Conservation (phyloP, 2,329 filamentous ascomycete genomes). For the Aspergillus sp. region DNA sequence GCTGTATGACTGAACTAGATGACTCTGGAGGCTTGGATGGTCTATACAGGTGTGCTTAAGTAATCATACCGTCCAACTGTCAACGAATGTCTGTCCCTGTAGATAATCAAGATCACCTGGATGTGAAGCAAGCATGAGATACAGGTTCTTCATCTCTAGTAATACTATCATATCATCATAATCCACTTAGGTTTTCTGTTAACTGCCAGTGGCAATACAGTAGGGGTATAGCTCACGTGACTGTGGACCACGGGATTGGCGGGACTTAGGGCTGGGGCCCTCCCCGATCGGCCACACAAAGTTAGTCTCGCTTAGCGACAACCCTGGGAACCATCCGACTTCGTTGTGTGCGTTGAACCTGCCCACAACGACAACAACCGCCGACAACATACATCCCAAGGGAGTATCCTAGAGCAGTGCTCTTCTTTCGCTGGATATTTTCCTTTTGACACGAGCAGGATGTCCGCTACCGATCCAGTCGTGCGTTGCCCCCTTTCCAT, state of each 20-base stretch:
- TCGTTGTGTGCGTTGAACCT: constrained; percentile 43
- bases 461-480: constrained; percentile 67
- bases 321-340: constrained; percentile 39
- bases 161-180: no score
- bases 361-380: constrained; percentile 48
- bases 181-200: no score
- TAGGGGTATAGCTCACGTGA: constrained; percentile 25
- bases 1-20: no score
- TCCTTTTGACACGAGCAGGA: constrained; percentile 50
- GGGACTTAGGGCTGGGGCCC: constrained; percentile 41
- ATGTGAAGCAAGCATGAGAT: no score
- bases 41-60: no score
- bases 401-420: constrained; percentile 42
- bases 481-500: constrained; percentile 47
- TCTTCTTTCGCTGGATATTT: constrained; percentile 43
- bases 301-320: constrained; percentile 42
- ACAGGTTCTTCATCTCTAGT: no score
- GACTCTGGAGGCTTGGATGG: no score
- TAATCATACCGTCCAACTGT: no score
- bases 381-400: constrained; percentile 45
- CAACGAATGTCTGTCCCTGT: no score
- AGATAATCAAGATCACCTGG: no score
- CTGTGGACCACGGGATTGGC: constrained; percentile 21
- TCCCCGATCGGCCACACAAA: constrained; percentile 37
- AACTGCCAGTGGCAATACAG: background rate